Conservation (phyloP, 2,329 filamentous ascomycete species). For the Didymosphaeria variabile region DNA sequence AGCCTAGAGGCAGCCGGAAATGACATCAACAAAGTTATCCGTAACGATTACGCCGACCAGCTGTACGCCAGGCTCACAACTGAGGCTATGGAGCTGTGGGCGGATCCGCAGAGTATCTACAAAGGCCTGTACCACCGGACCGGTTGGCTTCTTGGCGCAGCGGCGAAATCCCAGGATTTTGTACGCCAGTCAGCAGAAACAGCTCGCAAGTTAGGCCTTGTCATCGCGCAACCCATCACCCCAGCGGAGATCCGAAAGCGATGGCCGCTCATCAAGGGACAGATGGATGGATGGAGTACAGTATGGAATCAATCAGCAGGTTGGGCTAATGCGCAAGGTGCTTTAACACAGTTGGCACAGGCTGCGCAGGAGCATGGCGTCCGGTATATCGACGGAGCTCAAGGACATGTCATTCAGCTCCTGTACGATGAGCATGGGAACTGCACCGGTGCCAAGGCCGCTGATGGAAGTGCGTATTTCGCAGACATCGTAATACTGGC, state of each 20-base stretch:
- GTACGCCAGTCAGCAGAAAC: constrained; percentile 11
- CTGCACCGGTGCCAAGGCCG: constrained; percentile 58
- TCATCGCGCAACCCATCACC: constrained; percentile 2
- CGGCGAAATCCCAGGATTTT: constrained; percentile 4
- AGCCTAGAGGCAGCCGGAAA: constrained; percentile 61
- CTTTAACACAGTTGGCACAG: constrained; percentile 3
- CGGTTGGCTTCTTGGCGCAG: constrained; percentile 9
- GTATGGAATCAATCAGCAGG: constrained; percentile 11
- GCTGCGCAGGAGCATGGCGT: constrained; percentile 6
- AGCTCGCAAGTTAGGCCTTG: constrained; percentile 6
- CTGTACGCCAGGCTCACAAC: constrained; percentile 60
- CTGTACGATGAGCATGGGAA: constrained; percentile 46
- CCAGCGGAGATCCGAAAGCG: constrained; percentile 1
- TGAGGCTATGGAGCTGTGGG: constrained; percentile 33
- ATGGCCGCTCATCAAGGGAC: constrained; percentile 7
- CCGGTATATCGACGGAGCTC: not conserved
- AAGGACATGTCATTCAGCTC: constrained; percentile 46
- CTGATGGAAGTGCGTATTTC: constrained; percentile 54
- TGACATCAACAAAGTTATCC: constrained; percentile 67
- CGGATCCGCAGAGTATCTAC: constrained; percentile 4
- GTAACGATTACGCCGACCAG: constrained; percentile 63
- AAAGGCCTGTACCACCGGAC: constrained; percentile 2
- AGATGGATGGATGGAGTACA: constrained; percentile 7
- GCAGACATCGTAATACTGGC: constrained; percentile 63
- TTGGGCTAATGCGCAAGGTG: constrained; percentile 10